Percentiles rank a stretch among this genome's conserved stretches.
These are phyloP conservation scores for Leavenworthia alabamica DNA, from an alignment of 345 rosid species.

Conservation along the genomic window DNA sequence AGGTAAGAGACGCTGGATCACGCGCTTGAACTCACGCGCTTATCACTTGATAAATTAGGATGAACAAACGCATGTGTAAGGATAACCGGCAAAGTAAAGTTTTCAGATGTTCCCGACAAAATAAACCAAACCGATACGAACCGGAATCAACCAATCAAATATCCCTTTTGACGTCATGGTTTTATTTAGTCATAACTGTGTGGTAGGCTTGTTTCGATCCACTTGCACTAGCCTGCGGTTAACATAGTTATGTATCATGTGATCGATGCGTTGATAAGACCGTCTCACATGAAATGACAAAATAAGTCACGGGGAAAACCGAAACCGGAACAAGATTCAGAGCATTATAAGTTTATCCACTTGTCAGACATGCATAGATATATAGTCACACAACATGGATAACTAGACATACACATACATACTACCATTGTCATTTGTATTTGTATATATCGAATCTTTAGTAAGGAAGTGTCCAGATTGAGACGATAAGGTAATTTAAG, in stretches of 20 bases:
- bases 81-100: background rate
- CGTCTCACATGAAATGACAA: constrained; percentile 4
- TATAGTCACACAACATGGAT: constrained; percentile 3
- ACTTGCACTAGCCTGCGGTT: background rate
- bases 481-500: constrained; percentile 28
- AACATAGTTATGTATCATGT: no score
- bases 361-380: constrained; percentile 29
- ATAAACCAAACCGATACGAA: constrained; percentile 1
- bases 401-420: background rate
- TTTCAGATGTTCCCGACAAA: constrained; percentile 8
- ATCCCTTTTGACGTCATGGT: background rate
- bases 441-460: background rate
- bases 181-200: no score
- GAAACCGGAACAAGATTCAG: constrained; percentile 6
- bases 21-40: constrained; percentile 18
- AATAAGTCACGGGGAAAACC: constrained; percentile 28
- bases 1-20: background rate
- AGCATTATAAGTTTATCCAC: constrained; percentile 12
- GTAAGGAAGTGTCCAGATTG: constrained; percentile 15
- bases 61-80: background rate
- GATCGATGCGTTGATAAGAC: background rate
- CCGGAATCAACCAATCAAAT: background rate
- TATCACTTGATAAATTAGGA: background rate
- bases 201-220: no score
- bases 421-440: background rate